Percentiles rank a stretch among this genome's conserved stretches.
phyloP scores from a whole-genome alignment of 768 basidiomycete genomes.

The Leccinum longicurvipes region DNA sequence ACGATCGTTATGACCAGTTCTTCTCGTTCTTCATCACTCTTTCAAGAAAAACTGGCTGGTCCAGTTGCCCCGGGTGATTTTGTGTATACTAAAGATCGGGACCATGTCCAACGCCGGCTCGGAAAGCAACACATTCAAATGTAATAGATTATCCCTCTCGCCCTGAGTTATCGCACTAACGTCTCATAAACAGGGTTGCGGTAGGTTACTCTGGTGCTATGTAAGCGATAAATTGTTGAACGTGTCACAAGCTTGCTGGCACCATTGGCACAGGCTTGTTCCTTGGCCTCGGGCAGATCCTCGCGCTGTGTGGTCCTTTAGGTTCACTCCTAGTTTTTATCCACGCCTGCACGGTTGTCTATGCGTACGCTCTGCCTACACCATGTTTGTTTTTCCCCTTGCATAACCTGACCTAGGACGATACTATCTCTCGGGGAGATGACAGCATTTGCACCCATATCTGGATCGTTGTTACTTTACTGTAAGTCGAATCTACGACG shows the following conservation, averaged over 20 bases:
- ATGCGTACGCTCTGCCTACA: slow-evolving; percentile 19
- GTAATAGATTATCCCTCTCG: not conserved
- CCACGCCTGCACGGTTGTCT: slow-evolving; percentile 28
- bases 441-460: slow-evolving; percentile 27
- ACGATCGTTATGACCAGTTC: not conserved
- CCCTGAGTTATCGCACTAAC: not conserved
- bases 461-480: slow-evolving; percentile 29
- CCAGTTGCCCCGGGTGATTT: slow-evolving; percentile 5
- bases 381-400: not conserved
- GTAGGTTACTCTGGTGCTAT: slow-evolving; percentile 9
- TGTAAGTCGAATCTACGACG: slow-evolving; percentile 9
- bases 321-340: slow-evolving; percentile 29
- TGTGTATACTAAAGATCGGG: slow-evolving; percentile 13
- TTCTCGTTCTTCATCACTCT: not conserved
- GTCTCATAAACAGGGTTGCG: slow-evolving; percentile 15
- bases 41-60: not conserved
- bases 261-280: slow-evolving; percentile 32
- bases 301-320: slow-evolving; percentile 25
- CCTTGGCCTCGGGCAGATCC: slow-evolving; percentile 29
- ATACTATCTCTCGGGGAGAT: slow-evolving; percentile 31
- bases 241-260: slow-evolving; percentile 24
- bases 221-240: not conserved
- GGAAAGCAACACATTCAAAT: slow-evolving; percentile 23
- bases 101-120: slow-evolving; percentile 19
- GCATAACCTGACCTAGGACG: slow-evolving; percentile 19